A percentile compares a stretch with the other conserved stretches of the same genome.
Evolutionary conservation across 352 stramenopile species (phyloP).

Genomic region (Globisporangium polare): DNA sequence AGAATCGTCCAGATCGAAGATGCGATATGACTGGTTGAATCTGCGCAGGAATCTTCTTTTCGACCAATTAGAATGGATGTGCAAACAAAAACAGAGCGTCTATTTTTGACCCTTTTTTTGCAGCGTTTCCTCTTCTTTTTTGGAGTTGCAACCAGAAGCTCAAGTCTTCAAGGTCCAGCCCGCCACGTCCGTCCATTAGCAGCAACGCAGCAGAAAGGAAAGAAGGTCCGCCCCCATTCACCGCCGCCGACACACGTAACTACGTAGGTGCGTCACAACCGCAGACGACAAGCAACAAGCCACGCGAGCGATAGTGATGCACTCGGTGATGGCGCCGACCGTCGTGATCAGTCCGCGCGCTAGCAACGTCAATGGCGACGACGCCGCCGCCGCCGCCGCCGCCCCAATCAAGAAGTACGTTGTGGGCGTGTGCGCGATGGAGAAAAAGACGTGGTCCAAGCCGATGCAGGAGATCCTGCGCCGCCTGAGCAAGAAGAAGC

Average conservation of each 20-base stretch:
- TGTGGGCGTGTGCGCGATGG: slow-evolving; percentile 98
- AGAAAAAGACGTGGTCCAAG: slow-evolving; percentile 98
- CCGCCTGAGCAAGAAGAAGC: slow-evolving; percentile 86
- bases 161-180: slow-evolving; percentile 3
- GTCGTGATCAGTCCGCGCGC: background rate
- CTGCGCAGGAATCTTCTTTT: background rate
- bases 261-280: too few species aligned
- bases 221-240: slow-evolving; percentile 3
- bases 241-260: too few species aligned
- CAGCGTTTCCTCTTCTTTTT: background rate
- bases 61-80: background rate
- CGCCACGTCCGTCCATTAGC: slow-evolving; percentile 5
- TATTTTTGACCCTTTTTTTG: too few species aligned
- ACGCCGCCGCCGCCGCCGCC: background rate
- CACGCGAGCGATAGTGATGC: background rate
- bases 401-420: slow-evolving; percentile 57
- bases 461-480: slow-evolving; percentile 96
- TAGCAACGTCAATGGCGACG: background rate
- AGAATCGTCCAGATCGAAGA: too few species aligned
- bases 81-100: too few species aligned
- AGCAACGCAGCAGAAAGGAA: background rate
- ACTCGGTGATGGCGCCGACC: slow-evolving; percentile 3
- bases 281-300: too few species aligned
- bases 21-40: background rate
- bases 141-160: background rate